Evolutionary conservation across 768 basidiomycete genomes (phyloP).

Genomic region (Calvatia gigantea): DNA sequence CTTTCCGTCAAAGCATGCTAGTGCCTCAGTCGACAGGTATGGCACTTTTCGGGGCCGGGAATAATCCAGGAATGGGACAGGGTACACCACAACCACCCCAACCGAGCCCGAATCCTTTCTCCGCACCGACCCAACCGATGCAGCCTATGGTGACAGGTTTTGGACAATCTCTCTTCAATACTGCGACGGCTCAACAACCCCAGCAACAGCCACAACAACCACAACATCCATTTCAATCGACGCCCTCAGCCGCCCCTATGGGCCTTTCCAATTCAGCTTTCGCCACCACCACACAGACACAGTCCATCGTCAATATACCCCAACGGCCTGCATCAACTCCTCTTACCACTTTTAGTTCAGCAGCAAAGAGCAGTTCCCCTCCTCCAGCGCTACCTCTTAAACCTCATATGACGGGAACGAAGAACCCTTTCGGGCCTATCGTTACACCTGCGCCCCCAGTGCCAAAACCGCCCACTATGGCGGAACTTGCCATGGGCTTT

Average conservation of each 20-base stretch:
- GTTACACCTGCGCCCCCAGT: constrained; percentile 58
- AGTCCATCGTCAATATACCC: constrained; percentile 31
- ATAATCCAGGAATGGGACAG: constrained; percentile 16
- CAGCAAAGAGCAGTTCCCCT: constrained; percentile 31
- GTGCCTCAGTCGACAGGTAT: constrained; percentile 61
- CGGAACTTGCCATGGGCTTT: constrained; percentile 66
- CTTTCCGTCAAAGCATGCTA: constrained; percentile 80
- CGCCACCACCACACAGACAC: constrained; percentile 15
- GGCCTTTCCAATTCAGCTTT: constrained; percentile 22
- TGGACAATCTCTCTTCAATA: constrained; percentile 6
- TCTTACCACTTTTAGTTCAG: constrained; percentile 36
- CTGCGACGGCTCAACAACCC: neutral
- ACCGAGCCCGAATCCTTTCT: constrained; percentile 17
- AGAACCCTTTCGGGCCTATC: constrained; percentile 90
- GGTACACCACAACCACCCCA: constrained; percentile 15
- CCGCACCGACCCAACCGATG: neutral
- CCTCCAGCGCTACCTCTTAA: constrained; percentile 62
- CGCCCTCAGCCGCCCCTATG: constrained; percentile 3
- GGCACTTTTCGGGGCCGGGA: constrained; percentile 34
- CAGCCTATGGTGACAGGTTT: neutral
- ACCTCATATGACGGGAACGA: constrained; percentile 89
- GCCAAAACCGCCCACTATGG: constrained; percentile 76
- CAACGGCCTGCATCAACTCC: constrained; percentile 74
- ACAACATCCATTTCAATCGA: constrained; percentile 2
- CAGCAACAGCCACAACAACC: constrained; percentile 2